Base-by-base conservation (phyloP, 1,284 basidiomycete species). In the Tylopilus sp. region DNA sequence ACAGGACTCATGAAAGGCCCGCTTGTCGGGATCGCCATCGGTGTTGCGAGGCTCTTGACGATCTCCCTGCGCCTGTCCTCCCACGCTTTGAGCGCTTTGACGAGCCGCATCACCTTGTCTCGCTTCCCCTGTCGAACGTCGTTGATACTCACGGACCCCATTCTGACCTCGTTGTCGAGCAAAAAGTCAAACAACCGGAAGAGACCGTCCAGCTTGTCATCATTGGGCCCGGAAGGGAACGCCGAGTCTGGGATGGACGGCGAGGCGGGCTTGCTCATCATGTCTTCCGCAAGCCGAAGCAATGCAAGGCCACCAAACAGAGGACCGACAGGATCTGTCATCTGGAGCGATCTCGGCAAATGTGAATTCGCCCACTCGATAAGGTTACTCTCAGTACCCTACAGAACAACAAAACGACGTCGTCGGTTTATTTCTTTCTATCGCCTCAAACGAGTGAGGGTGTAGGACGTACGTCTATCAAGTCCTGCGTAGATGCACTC, bases 121-220 rank as follows among this genome's bases (percentile, higher is more conserved):
- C 79, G 73, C 64, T 87, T 89, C 34, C 88, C 90, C 53, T 81
- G 79, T 46, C 89, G 75, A 38, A 97, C 76, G 67, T 96, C 93
- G 63, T 94, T 94, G 70, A 96, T 92, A 60, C 89, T 93, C 29
- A 95, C 86, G 54, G 78, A 82, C 10, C 87, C 92, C 74, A 93
- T 89, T 70, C 88, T 88, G 49, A 95, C 82, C 47, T 91, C 90
- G 54, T 90, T 89, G 59, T 93, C 91, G 36, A 94, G 78, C 45
- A 95, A 70, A 66, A 90, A 92, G 68, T 95, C 92, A 70, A 93
- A 92, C 52, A 94, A 74, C 51, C 82, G 78, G 73, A 96, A 93
- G 35, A 96, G 74, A 13, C 92, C 92, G 44, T 94, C 91, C n/a
- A 95, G 74, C 59, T 83, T 87, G 56, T 91, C 87, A 59, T 92